Evolutionary conservation across 306 rosid species (phyloP).

Genomic region (Arachis stenosperma): DNA sequence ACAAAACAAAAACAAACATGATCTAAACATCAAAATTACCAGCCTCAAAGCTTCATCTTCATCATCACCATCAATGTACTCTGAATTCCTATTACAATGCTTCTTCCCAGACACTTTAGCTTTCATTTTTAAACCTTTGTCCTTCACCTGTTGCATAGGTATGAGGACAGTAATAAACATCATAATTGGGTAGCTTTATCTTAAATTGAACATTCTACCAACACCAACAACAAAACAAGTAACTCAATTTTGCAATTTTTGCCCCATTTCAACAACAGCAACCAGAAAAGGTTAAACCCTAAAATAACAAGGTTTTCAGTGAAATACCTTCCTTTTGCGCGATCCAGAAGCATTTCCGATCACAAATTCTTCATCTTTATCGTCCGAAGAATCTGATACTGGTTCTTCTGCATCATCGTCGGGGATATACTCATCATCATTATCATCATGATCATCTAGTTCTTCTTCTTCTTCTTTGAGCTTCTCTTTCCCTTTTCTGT

Average conservation of each 20-base stretch:
- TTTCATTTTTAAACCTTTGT: slow-evolving; percentile 49
- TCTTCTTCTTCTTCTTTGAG: slow-evolving; percentile 23
- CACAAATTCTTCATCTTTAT: slow-evolving; percentile 33
- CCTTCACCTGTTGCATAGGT: slow-evolving; percentile 58
- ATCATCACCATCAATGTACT: slow-evolving; percentile 57
- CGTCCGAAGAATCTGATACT: slow-evolving; percentile 44
- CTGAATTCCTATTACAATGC: slow-evolving; percentile 31
- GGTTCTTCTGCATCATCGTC: slow-evolving; percentile 39
- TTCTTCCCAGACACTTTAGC: slow-evolving; percentile 44
- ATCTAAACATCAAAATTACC: slow-evolving; percentile 49
- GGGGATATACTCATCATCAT: slow-evolving; percentile 67
- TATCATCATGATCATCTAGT: slow-evolving; percentile 41
- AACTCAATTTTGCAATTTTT: background rate
- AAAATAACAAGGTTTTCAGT: background rate
- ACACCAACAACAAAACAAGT: background rate
- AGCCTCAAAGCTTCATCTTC: slow-evolving; percentile 74
- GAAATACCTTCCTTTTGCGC: slow-evolving; percentile 57
- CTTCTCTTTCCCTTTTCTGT: slow-evolving; percentile 48
- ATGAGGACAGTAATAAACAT: slow-evolving; percentile 4
- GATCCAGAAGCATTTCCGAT: slow-evolving; percentile 43
- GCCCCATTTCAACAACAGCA: background rate
- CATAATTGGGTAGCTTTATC: background rate
- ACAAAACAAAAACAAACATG: slow-evolving; percentile 24
- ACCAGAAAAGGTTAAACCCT: no score
- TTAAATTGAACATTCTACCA: no score